Evolutionary conservation across 192 early-diverging fungal species (phyloP), one percentile per base, ranked within the genome.

Genomic region (Podila epicladia): DNA sequence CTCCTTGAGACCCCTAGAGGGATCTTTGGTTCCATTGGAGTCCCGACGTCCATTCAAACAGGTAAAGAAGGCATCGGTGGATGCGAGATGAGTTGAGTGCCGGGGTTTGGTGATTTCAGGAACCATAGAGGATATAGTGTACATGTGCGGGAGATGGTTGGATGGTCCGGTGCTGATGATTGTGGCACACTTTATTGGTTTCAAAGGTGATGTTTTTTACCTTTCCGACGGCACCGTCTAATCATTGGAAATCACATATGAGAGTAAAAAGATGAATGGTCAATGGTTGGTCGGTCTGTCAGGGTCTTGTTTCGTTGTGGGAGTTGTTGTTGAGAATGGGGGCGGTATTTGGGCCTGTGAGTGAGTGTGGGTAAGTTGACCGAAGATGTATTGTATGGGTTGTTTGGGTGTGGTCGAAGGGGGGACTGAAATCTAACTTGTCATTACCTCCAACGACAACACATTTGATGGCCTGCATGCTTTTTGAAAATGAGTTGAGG

Each of bases 391-490:
- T 45, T 45, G 41, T 12, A 15, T 45, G 13, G 11, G 41, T 15
- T 45, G 13, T 12, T 45, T 17, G 13, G 0, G 41, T 45, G 41
- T 19, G 17, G 37, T 6, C 41, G 62, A 17, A 12, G 41, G 12
- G 2, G 41, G 7, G 15, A 45, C 41, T 45, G 41, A 45, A 45
- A 45, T 45, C 41, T 45, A 8, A 33, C 3, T 3, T 15, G 6
- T 24, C 31, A 60, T 58, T 73, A 73, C 71, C 71, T 73, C 72
- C 72, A 37, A 73, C 72, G 33, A 73, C 72, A 51, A 73, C 72
- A 67, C 72, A 73, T 37, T 73, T 73, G 72, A 73, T 73, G 58
- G 72, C 72, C 72, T 73, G 72, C 72, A 73, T 73, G 58, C 26
- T 67, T 38, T 41, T 24, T 55, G 9, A 1, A 55, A 26, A 53